A percentile compares a stretch with the other conserved stretches of the same genome.
Evolutionary conservation across 2,329 filamentous ascomycete species (phyloP).

Genomic region (Anthostomella pinea): DNA sequence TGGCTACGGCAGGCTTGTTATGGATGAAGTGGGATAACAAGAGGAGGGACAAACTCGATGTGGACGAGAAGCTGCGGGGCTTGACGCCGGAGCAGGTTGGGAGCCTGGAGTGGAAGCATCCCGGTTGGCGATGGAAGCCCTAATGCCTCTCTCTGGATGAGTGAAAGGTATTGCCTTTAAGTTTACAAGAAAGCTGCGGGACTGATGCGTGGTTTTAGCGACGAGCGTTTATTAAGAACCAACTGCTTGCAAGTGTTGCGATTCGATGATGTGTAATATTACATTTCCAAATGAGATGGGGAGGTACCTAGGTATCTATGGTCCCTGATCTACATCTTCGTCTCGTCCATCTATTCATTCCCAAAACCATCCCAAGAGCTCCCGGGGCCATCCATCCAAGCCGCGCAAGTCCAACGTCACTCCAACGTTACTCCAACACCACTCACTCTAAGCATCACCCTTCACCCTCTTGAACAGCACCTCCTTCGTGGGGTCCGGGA

Average conservation of each 20-base stretch:
- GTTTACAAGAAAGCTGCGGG: background rate
- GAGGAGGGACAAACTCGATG: constrained; percentile 47
- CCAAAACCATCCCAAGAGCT: no score
- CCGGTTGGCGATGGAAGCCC: constrained; percentile 57
- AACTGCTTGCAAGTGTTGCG: no score
- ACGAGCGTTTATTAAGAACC: no score
- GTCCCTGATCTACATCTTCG: no score
- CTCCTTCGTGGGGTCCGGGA: constrained; percentile 20
- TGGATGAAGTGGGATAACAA: constrained; percentile 64
- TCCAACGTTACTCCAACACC: constrained; percentile 1
- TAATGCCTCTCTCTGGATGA: constrained; percentile 9
- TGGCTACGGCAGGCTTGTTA: constrained; percentile 44
- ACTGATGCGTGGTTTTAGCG: no score
- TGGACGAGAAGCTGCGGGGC: constrained; percentile 51
- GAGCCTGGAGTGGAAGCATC: constrained; percentile 60
- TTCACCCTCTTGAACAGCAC: constrained; percentile 17
- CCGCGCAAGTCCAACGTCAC: background rate
- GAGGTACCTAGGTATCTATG: no score
- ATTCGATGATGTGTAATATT: no score
- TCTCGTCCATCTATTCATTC: no score
- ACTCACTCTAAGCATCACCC: constrained; percentile 5
- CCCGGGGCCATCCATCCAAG: no score
- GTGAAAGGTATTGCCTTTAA: background rate
- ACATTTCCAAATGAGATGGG: no score
- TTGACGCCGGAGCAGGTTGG: constrained; percentile 47